Base-by-base conservation (phyloP, 106 monocot genomes). In the Hemerocallis citrina region DNA sequence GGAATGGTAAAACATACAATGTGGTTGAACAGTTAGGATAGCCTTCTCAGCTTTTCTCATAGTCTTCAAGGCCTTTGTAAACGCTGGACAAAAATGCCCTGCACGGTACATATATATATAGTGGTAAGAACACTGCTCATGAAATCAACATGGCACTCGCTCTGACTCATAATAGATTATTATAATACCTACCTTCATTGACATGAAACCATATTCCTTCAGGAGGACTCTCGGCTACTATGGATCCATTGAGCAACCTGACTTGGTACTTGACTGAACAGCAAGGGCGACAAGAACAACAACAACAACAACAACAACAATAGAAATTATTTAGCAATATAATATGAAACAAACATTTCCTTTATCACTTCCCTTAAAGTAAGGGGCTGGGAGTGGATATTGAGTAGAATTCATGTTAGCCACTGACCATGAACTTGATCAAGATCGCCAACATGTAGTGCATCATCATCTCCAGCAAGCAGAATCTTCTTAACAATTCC, bases 41-140 rank as follows among this genome's bases (percentile, higher is more conserved):
- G 88, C 77, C 47, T 68, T 88, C 61, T 88, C 88, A 21, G 83
- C 88, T 54, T 51, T 80, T 57, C 33, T 71, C 88, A 88, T 88
- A 22, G 83, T 88, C 65, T 68, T 77, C 17, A 83, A 27, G 52
- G 74, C 49, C 62, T 74, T 77, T 56, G 76, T 36, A 5, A 88
- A 45, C 49, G 80, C 88, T 37, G 71, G 59, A 61, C 51, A 80
- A 0, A 88, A 57, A 59, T 72, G 83, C 19, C 74, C 83, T 88
- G 74, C 50, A 77, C 3, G 30, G 55, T 37, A 15, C 3, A 8
- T 47, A 41, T 0, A 60, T 37, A 15, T 2, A 8, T 47, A 41
- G 0, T 6, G 10, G 14, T 69, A 6, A 59, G 59, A 54, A 23
- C 14, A 30, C 14, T 15, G 29, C 51, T 5, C 3, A 24, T 28